These are phyloP conservation scores for Fusarium verrucosum DNA, from an alignment of 2,329 filamentous ascomycete genomes.

Conservation along the genomic window DNA sequence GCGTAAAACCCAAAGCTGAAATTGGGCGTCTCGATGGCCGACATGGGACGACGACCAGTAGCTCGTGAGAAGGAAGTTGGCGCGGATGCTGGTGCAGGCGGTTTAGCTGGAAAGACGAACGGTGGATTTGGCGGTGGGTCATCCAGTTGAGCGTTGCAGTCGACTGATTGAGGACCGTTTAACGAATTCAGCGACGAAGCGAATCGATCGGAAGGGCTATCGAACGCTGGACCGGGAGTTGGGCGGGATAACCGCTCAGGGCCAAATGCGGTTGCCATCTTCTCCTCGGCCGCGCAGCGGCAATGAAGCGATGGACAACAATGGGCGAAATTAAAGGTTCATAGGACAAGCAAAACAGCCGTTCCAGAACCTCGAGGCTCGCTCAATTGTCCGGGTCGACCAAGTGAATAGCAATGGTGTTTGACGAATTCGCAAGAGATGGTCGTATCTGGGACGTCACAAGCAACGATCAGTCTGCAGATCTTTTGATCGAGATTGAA, in stretches of 20 bases:
- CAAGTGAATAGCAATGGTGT: conserved; percentile 3
- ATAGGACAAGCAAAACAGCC: conserved; percentile 48
- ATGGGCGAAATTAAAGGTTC: conserved; percentile 48
- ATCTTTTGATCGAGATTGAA: conserved; percentile 24
- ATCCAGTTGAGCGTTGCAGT: conserved; percentile 17
- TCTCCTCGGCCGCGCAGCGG: conserved; percentile 60
- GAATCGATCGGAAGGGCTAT: conserved; percentile 41
- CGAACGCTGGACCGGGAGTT: conserved; percentile 41
- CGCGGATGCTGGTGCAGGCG: conserved; percentile 56
- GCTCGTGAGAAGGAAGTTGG: conserved; percentile 60
- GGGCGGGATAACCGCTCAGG: conserved; percentile 49
- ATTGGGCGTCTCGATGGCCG: conserved; percentile 59
- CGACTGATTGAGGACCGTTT: conserved; percentile 28
- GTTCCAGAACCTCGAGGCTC: conserved; percentile 13
- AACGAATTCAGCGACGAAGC: conserved; percentile 33
- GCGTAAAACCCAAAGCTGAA: conserved; percentile 44
- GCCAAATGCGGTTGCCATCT: conserved; percentile 55
- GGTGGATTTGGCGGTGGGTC: conserved; percentile 67
- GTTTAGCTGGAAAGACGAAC: conserved; percentile 68
- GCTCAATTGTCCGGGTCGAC: conserved; percentile 16
- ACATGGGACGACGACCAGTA: conserved; percentile 61
- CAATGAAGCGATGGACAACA: conserved; percentile 56
- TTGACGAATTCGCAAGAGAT: conserved; percentile 3
- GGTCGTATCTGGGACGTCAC: conserved; percentile 29
- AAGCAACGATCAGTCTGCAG: conserved; percentile 34